A percentile compares a stretch with the other conserved stretches of the same genome.
These are phyloP conservation scores for Aphanocladium album DNA, from an alignment of 2,329 filamentous ascomycete genomes.

Conservation along the genomic window DNA sequence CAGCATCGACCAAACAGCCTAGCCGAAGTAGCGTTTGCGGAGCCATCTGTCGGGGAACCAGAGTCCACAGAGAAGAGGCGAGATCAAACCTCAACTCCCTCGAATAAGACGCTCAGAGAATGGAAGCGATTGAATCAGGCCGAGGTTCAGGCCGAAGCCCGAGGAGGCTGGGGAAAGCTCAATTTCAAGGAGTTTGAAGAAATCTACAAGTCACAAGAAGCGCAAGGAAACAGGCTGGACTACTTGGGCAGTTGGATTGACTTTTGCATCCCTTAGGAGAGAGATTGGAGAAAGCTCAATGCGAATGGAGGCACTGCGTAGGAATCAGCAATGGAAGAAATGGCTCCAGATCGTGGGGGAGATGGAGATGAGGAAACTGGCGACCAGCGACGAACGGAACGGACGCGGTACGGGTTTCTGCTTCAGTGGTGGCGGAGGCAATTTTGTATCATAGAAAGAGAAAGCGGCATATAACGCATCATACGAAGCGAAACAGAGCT, in stretches of 20 bases:
- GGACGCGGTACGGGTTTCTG: neutral
- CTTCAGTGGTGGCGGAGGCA: neutral
- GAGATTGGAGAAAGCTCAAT: neutral
- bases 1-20: constrained; percentile 60
- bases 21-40: constrained; percentile 6
- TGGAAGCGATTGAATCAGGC: constrained; percentile 57
- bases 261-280: constrained; percentile 57
- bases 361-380: neutral
- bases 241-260: constrained; percentile 92
- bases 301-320: neutral
- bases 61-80: neutral
- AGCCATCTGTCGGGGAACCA: neutral
- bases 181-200: constrained; percentile 74
- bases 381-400: neutral
- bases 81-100: constrained; percentile 18
- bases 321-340: neutral
- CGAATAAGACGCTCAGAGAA: constrained; percentile 32
- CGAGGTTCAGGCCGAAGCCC: constrained; percentile 61
- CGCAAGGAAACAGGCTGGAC: constrained; percentile 59
- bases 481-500: neutral
- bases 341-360: neutral
- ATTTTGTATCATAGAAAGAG: neutral
- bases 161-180: constrained; percentile 77
- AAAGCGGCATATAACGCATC: neutral
- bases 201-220: constrained; percentile 64